Conservation (phyloP, 2,329 filamentous ascomycete species). For the Pestalotiopsis sp. region DNA sequence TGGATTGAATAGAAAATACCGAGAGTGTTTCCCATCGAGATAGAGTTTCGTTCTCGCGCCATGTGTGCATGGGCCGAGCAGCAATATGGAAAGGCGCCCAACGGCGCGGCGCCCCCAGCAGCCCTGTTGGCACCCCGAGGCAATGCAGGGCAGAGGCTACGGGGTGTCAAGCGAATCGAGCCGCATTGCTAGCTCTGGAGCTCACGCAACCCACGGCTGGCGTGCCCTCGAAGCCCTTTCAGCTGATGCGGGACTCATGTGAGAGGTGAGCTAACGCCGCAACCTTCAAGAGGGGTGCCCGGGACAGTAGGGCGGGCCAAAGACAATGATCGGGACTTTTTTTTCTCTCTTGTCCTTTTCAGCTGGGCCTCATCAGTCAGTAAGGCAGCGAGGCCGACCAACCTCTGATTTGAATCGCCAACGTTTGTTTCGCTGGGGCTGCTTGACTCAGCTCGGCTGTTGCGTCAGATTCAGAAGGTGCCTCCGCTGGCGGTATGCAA, state of each 20-base stretch:
- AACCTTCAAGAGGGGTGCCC: not conserved
- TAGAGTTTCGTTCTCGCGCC: not conserved
- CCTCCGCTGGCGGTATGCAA: not conserved
- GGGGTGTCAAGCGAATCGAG: not conserved
- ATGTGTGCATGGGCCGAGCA: not conserved
- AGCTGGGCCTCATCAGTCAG: not conserved
- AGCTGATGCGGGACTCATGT: conserved; percentile 2
- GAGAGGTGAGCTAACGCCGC: not conserved
- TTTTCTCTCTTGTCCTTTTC: not conserved
- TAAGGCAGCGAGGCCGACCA: conserved; percentile 3
- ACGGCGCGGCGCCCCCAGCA: not conserved
- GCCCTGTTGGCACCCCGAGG: not conserved
- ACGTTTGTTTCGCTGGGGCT: not conserved
- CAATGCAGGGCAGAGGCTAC: not conserved
- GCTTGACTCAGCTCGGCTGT: conserved; percentile 3
- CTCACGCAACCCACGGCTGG: not conserved
- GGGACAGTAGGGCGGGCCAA: not conserved
- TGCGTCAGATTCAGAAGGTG: conserved; percentile 4
- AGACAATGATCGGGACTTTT: not conserved
- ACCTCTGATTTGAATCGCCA: not conserved
- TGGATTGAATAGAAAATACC: not conserved
- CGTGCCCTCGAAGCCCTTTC: not conserved
- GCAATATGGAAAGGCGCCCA: not conserved
- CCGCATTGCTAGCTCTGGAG: not conserved
- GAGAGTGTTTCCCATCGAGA: not conserved